Conservation (phyloP, 2,329 filamentous ascomycete genomes). For the Graphium sp. region DNA sequence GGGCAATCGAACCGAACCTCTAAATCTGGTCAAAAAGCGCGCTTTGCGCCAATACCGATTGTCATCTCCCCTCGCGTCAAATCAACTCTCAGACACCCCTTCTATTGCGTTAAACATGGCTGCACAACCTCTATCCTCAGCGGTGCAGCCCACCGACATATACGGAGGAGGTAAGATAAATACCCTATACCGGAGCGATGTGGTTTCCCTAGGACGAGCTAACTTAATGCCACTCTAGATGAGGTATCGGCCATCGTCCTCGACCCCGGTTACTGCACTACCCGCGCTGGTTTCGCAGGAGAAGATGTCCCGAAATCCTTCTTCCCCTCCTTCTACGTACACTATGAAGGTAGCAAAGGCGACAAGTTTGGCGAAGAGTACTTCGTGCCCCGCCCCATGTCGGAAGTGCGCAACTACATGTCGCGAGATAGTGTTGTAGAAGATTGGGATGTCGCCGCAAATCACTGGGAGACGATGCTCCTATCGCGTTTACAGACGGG, state of each 20-base stretch:
- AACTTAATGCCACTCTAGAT: conserved; percentile 35
- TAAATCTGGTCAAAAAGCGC: no score
- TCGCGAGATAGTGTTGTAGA: conserved; percentile 77
- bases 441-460: conserved; percentile 85
- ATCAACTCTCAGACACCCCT: not conserved
- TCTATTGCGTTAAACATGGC: conserved; percentile 23
- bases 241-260: conserved; percentile 95
- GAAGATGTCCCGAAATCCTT: conserved; percentile 95
- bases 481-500: conserved; percentile 73
- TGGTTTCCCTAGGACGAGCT: not conserved
- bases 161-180: conserved; percentile 40
- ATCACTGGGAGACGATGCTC: conserved; percentile 86
- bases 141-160: conserved; percentile 42
- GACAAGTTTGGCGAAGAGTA: conserved; percentile 81
- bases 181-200: conserved; percentile 1
- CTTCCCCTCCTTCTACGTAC: conserved; percentile 77
- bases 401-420: conserved; percentile 89
- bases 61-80: not conserved
- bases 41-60: no score
- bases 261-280: conserved; percentile 81
- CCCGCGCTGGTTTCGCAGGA: conserved; percentile 89
- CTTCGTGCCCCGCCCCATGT: conserved; percentile 56
- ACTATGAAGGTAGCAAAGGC: conserved; percentile 28
- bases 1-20: no score
- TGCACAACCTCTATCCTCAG: conserved; percentile 35